A percentile compares a stretch with the other conserved stretches of the same genome.
Evolutionary conservation across 2,329 filamentous ascomycete species (phyloP).

Genomic region (Fusarium coicis): DNA sequence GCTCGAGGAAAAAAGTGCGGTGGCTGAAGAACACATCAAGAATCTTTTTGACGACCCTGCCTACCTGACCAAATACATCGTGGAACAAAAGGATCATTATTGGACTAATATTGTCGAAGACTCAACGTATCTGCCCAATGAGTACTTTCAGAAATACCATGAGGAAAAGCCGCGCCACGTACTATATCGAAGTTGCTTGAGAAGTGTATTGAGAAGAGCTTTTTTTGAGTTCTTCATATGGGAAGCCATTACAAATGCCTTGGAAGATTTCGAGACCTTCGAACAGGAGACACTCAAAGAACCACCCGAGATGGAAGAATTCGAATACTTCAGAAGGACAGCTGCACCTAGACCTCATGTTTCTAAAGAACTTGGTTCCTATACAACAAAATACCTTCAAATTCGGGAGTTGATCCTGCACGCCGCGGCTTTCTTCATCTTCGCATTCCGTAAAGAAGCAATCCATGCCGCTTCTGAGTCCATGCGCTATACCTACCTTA

Average conservation of each 20-base stretch:
- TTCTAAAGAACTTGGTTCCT: background rate
- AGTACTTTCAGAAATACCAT: conserved; percentile 17
- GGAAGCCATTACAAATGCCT: background rate
- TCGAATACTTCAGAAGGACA: background rate
- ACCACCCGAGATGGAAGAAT: background rate
- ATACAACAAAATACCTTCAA: background rate
- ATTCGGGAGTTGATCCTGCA: conserved; percentile 20
- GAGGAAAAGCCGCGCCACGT: background rate
- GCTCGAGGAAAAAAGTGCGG: conserved; percentile 4
- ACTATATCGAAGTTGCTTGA: conserved; percentile 32
- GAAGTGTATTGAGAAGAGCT: conserved; percentile 26
- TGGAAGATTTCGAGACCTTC: background rate
- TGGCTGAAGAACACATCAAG: conserved; percentile 26
- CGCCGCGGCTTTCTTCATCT: conserved; percentile 32
- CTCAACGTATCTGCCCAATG: background rate
- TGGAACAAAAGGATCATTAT: conserved; percentile 39
- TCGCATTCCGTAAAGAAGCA: conserved; percentile 37
- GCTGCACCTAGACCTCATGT: background rate
- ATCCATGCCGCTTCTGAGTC: conserved; percentile 35
- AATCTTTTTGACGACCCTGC: conserved; percentile 34
- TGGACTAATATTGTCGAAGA: conserved; percentile 32
- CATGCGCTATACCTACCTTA: conserved; percentile 27
- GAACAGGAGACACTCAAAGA: background rate
- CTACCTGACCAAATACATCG: conserved; percentile 26
- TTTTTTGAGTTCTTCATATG: conserved; percentile 39